Evolutionary conservation across 352 stramenopile species (phyloP).

Genomic region (Phytopythium vexans): DNA sequence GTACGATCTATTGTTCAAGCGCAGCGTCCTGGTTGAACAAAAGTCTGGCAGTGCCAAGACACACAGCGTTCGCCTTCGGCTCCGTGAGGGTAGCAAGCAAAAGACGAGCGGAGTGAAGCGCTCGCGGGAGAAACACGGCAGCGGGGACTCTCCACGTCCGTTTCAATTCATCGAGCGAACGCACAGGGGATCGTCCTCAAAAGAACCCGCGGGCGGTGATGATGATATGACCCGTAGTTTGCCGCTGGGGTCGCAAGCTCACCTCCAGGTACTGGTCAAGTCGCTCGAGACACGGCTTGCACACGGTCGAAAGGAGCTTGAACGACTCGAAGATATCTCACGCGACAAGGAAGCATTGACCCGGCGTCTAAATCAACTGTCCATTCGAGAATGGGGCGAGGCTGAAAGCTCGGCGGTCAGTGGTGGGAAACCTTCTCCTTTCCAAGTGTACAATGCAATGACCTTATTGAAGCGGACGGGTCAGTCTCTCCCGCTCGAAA

Average conservation of each 20-base stretch:
- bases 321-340: conserved; percentile 36
- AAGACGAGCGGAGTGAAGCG: conserved; percentile 28
- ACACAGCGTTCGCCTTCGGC: conserved; percentile 38
- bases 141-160: not conserved
- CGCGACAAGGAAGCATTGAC: conserved; percentile 38
- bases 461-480: too few relatives aligned
- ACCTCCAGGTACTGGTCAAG: conserved; percentile 41
- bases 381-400: conserved; percentile 26
- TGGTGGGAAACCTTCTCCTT: too few relatives aligned
- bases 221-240: conserved; percentile 1
- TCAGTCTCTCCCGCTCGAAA: too few relatives aligned
- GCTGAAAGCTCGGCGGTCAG: not conserved
- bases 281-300: conserved; percentile 40
- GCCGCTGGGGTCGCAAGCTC: conserved; percentile 14
- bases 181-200: conserved; percentile 24
- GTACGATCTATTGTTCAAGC: conserved; percentile 30
- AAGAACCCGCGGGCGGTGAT: conserved; percentile 3
- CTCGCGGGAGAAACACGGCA: conserved; percentile 13
- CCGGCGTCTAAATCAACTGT: conserved; percentile 28
- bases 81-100: conserved; percentile 26
- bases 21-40: conserved; percentile 43
- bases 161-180: conserved; percentile 66
- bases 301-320: conserved; percentile 27
- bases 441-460: too few relatives aligned
- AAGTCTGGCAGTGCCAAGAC: conserved; percentile 15